Conservation (phyloP, 2,329 filamentous ascomycete genomes). For the Pezicula rhizophila region DNA sequence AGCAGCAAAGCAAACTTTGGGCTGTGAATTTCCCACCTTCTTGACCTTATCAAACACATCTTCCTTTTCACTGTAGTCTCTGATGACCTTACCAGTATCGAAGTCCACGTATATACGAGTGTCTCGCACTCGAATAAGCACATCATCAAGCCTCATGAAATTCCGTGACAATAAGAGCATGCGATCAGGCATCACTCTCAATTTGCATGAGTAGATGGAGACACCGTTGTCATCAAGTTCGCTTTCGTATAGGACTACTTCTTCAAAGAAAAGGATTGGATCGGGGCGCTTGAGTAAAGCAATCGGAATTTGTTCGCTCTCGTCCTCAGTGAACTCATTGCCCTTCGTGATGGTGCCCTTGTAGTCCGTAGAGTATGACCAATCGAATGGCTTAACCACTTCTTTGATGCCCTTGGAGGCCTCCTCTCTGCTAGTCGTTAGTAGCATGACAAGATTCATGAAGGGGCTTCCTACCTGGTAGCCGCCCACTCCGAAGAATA, state of each 20-base stretch:
- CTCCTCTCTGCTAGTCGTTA: conserved; percentile 54
- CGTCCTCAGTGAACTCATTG: conserved; percentile 15
- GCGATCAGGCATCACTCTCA: conserved; percentile 85
- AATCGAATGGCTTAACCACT: conserved; percentile 93
- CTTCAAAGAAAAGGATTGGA: conserved; percentile 94
- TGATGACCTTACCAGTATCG: conserved; percentile 66
- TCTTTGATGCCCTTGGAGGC: conserved; percentile 84
- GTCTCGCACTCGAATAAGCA: conserved; percentile 80
- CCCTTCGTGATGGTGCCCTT: conserved; percentile 55
- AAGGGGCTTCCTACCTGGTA: conserved; percentile 26
- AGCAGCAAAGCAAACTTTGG: background rate
- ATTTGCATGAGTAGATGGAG: conserved; percentile 80
- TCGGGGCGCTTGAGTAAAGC: conserved; percentile 83
- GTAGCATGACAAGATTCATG: background rate
- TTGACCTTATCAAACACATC: conserved; percentile 72
- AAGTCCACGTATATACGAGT: conserved; percentile 93
- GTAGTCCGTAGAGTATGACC: conserved; percentile 93
- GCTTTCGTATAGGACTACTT: conserved; percentile 93
- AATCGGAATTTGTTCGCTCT: conserved; percentile 59
- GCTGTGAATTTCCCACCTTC: conserved; percentile 43
- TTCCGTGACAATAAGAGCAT: conserved; percentile 80
- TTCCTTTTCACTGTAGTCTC: conserved; percentile 89
- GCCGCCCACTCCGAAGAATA: conserved; percentile 82
- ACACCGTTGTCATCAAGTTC: conserved; percentile 98
- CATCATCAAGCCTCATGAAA: conserved; percentile 90